Percentiles rank a stretch among this genome's conserved stretches.
phyloP scores from a whole-genome alignment of 2,329 filamentous ascomycete genomes.

The Trichoderma hamatum region DNA sequence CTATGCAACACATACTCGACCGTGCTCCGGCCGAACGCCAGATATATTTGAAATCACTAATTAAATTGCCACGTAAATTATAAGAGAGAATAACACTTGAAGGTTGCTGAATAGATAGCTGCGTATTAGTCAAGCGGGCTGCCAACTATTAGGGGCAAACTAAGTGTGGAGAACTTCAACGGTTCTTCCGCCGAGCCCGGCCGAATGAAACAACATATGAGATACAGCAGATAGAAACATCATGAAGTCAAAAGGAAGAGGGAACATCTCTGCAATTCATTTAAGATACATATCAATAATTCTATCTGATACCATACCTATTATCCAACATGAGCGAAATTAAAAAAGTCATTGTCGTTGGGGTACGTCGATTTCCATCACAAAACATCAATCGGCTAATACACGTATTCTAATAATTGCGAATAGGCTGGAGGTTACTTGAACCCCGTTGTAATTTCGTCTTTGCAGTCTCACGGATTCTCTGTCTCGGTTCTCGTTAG shows the following conservation, averaged over 20 bases:
- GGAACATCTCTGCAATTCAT: not conserved
- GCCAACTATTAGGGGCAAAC: not conserved
- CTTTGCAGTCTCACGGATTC: not conserved
- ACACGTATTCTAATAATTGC: not conserved
- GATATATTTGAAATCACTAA: not conserved
- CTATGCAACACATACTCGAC: not conserved
- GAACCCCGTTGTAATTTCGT: not conserved
- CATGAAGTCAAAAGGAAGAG: not conserved
- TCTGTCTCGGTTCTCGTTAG: slow-evolving; percentile 9
- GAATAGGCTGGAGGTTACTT: not conserved
- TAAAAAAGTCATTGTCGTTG: not conserved
- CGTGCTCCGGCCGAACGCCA: slow-evolving; percentile 9
- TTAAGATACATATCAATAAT: not conserved
- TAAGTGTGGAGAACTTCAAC: not conserved
- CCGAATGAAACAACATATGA: not conserved
- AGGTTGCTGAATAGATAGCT: not conserved
- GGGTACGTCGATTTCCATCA: not conserved
- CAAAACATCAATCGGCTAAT: not conserved
- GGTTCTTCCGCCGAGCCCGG: slow-evolving; percentile 19
- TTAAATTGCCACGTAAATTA: not conserved
- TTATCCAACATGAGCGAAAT: not conserved
- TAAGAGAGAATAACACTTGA: not conserved
- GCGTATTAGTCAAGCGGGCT: not conserved
- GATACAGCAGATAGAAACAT: not conserved
- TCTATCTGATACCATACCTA: not conserved